Evolutionary conservation across 2,329 filamentous ascomycete genomes (phyloP).

Genomic region (Xylariaceae sp.): DNA sequence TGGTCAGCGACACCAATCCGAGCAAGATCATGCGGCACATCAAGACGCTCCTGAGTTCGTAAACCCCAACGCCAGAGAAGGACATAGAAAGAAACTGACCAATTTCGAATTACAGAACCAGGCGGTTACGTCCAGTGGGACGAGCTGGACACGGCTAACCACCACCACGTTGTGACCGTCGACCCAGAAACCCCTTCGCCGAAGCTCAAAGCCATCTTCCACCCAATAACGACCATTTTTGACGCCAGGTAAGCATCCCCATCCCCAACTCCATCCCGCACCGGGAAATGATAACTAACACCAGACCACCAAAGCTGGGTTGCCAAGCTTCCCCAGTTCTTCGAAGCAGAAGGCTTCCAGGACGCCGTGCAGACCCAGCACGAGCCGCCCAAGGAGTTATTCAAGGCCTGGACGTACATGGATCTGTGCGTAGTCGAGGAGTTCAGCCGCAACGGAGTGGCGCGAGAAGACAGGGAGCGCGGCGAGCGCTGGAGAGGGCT

Average conservation of each 20-base stretch:
- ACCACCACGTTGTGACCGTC: conserved; percentile 8
- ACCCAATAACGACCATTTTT: conserved; percentile 3
- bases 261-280: background rate
- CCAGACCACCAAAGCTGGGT: conserved; percentile 13
- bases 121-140: conserved; percentile 19
- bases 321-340: conserved; percentile 4
- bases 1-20: conserved; percentile 9
- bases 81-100: background rate
- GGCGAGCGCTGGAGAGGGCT: conserved; percentile 4
- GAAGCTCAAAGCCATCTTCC: conserved; percentile 7
- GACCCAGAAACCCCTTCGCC: background rate
- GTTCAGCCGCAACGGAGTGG: conserved; percentile 5
- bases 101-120: conserved; percentile 3
- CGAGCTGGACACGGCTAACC: conserved; percentile 13
- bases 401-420: conserved; percentile 9
- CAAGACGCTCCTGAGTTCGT: conserved; percentile 17
- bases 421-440: conserved; percentile 13
- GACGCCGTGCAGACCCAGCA: conserved; percentile 1
- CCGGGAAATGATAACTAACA: background rate
- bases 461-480: background rate
- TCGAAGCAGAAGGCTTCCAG: conserved; percentile 14
- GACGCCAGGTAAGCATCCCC: conserved; percentile 11
- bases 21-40: conserved; percentile 15
- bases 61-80: background rate
- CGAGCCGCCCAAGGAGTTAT: conserved; percentile 7